These are phyloP conservation scores for Psilocybe sp. DNA, from an alignment of 768 basidiomycete species.

Conservation along the genomic window DNA sequence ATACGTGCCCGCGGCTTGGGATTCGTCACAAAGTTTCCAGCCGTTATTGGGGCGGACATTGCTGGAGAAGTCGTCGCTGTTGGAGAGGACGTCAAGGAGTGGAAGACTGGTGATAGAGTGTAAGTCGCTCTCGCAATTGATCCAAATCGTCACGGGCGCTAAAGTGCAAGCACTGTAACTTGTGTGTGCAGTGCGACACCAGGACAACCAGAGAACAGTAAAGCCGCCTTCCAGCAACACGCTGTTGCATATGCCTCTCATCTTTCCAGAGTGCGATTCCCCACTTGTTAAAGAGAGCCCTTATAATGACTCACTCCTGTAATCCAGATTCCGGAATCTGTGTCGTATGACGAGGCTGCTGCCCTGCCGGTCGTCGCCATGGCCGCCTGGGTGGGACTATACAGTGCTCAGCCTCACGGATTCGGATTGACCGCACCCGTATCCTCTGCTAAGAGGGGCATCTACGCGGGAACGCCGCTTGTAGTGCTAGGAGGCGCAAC, in stretches of 20 bases:
- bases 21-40: too few relatives aligned
- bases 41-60: too few relatives aligned
- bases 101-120: too few relatives aligned
- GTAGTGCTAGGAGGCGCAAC: slow-evolving; percentile 27
- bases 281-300: not conserved
- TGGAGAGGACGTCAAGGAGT: too few relatives aligned
- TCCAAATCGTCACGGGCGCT: too few relatives aligned
- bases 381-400: slow-evolving; percentile 48
- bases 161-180: too few relatives aligned
- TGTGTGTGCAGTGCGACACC: too few relatives aligned
- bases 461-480: slow-evolving; percentile 38
- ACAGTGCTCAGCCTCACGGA: slow-evolving; percentile 34
- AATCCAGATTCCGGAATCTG: slow-evolving; percentile 26
- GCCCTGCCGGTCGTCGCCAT: slow-evolving; percentile 46
- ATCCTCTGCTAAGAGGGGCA: slow-evolving; percentile 22
- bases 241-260: slow-evolving; percentile 36
- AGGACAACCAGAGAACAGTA: slow-evolving; percentile 4
- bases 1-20: too few relatives aligned
- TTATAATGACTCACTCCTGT: not conserved
- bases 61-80: too few relatives aligned
- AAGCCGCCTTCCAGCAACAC: slow-evolving; percentile 45
- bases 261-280: slow-evolving; percentile 32
- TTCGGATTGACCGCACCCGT: slow-evolving; percentile 27
- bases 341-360: slow-evolving; percentile 40
- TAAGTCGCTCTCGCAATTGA: too few relatives aligned